phyloP scores from a whole-genome alignment of 257 asterid genomes.

The Plantago elongata region DNA sequence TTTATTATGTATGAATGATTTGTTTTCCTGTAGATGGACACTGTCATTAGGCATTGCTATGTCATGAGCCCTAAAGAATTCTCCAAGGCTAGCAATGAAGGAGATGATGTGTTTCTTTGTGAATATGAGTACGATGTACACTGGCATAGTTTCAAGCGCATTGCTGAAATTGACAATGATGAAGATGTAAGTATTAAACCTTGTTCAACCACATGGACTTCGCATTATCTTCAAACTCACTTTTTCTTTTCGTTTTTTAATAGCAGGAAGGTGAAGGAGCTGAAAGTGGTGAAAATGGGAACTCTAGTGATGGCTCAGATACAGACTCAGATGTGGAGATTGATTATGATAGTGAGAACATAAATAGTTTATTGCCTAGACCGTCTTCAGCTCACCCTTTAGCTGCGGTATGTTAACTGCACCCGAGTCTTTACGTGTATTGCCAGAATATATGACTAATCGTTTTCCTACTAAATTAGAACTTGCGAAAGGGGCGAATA shows the following conservation, averaged over 20 bases:
- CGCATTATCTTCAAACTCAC: constrained; percentile 23
- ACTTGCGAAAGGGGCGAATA: constrained; percentile 67
- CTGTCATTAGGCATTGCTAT: constrained; percentile 71
- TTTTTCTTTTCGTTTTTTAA: constrained; percentile 2
- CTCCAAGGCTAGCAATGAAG: constrained; percentile 59
- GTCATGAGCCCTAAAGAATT: constrained; percentile 72
- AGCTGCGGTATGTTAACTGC: constrained; percentile 64
- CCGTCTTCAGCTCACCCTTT: constrained; percentile 46
- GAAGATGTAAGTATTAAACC: constrained; percentile 43
- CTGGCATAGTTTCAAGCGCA: constrained; percentile 86
- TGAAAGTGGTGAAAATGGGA: constrained; percentile 59
- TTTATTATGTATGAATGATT: constrained; percentile 5
- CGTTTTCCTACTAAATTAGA: constrained; percentile 35
- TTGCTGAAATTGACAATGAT: constrained; percentile 53
- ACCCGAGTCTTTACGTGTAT: constrained; percentile 11
- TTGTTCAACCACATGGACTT: constrained; percentile 5
- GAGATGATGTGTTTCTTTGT: constrained; percentile 91
- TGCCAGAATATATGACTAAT: constrained; percentile 28
- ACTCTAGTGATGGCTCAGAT: constrained; percentile 43
- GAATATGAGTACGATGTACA: constrained; percentile 80
- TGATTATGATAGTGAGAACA: constrained; percentile 49
- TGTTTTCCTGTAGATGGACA: constrained; percentile 60
- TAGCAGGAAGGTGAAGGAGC: constrained; percentile 63
- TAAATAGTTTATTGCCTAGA: constrained; percentile 26
- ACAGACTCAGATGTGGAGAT: constrained; percentile 52